Percentiles rank a stretch among this genome's conserved stretches.
Conservation (phyloP, 192 early-diverging fungal genomes). For the Podila minutissima region DNA sequence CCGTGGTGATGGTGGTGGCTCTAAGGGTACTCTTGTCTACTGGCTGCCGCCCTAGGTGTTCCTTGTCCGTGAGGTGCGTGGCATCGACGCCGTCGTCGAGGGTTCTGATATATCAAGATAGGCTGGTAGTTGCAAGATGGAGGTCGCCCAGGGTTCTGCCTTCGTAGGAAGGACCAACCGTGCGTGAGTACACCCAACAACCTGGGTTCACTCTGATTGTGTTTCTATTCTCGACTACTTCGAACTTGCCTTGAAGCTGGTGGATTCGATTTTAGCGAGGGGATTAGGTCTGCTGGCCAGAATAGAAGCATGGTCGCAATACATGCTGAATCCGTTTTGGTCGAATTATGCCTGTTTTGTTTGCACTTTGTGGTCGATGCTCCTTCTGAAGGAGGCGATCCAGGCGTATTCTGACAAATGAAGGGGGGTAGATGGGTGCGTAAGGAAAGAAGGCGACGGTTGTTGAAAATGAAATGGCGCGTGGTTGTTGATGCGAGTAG, state of each 20-base stretch:
- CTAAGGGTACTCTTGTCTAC: no score
- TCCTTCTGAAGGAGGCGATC: background rate
- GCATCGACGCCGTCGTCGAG: no score
- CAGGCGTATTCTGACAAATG: background rate
- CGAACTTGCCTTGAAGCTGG: constrained; percentile 43
- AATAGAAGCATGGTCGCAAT: constrained; percentile 40
- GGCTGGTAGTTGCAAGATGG: no score
- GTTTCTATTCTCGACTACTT: background rate
- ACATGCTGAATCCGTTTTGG: background rate
- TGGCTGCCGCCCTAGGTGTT: no score
- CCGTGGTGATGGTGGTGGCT: background rate
- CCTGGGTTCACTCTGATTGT: background rate
- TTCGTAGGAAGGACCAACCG: no score
- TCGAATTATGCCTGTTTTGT: background rate
- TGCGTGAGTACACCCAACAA: no score
- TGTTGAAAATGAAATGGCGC: background rate
- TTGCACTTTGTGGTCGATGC: background rate
- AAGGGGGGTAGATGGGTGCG: no score
- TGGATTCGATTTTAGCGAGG: constrained; percentile 44
- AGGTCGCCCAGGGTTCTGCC: no score
- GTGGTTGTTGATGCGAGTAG: background rate
- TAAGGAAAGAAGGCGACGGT: background rate
- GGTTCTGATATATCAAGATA: no score
- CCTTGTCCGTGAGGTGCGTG: no score
- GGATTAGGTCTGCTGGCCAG: constrained; percentile 33